Percentiles rank a stretch among this genome's conserved stretches.
Conservation (phyloP, 2,329 filamentous ascomycete genomes). For the Clonostachys sp. region DNA sequence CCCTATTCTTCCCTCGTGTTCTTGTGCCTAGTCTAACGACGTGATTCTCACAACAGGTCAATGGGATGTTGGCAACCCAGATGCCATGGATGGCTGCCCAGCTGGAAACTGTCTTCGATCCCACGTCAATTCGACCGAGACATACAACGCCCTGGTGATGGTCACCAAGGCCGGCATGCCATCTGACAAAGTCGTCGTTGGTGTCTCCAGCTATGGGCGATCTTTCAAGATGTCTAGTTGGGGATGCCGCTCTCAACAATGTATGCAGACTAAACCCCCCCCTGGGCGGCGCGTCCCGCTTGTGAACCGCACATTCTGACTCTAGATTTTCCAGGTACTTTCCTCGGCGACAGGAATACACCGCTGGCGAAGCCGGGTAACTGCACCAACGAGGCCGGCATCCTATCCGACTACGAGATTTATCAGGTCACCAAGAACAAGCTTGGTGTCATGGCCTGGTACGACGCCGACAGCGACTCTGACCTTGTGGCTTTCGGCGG, state of each 20-base stretch:
- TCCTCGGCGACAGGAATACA: slow-evolving; percentile 5
- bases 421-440: slow-evolving; percentile 16
- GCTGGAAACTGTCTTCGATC: slow-evolving; percentile 24
- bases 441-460: slow-evolving; percentile 1
- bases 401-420: slow-evolving; percentile 22
- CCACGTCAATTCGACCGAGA: slow-evolving; percentile 30
- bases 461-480: neutral
- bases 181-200: slow-evolving; percentile 19
- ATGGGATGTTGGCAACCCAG: slow-evolving; percentile 20
- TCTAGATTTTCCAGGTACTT: slow-evolving; percentile 5
- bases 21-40: too few species aligned
- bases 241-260: slow-evolving; percentile 16
- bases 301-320: slow-evolving; percentile 1
- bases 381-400: slow-evolving; percentile 20
- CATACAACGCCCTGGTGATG: slow-evolving; percentile 20
- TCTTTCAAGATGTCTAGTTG: slow-evolving; percentile 21
- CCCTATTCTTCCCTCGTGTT: too few species aligned
- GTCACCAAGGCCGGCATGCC: slow-evolving; percentile 25
- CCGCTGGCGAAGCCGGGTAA: slow-evolving; percentile 9
- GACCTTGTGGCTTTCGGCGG: slow-evolving; percentile 8
- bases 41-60: slow-evolving; percentile 2
- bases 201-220: slow-evolving; percentile 21
- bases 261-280: slow-evolving; percentile 18
- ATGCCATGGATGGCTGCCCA: slow-evolving; percentile 12
- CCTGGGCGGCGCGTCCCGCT: neutral